Evolutionary conservation across 805 yeast species (phyloP), one percentile per base, ranked within the genome.

Genomic region (Yarrowia sp.): DNA sequence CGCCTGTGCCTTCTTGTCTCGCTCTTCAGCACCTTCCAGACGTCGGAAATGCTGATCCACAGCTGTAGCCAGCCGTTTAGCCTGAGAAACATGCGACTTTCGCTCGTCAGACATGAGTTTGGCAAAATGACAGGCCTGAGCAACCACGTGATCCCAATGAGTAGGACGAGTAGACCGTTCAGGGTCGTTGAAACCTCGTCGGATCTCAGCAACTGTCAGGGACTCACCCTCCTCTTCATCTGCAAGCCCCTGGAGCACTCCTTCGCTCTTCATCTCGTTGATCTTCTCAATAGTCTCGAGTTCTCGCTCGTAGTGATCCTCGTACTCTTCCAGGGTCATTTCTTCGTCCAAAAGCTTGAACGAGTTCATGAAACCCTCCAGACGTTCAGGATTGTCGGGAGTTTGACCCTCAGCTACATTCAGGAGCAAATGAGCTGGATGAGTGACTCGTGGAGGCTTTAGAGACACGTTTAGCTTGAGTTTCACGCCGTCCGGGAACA

Each of bases 31-130:
- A 68, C 97, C 97, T 0, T 89, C 87, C 60, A 90, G 83, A 75
- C 93, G 87, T 72, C 89, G 90, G 81, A 92, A 94, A 79, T 95
- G 93, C 58, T 83, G 86, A 70, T 94, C 98, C 20, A 95, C 81
- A 90, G 92, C 90, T 55, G 82, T 87, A 0, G 97, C 88, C 7
- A 92, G 84, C 71, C 86, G 90, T 72, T 86, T 85, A 1, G 91
- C 86, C 71, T 87, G 83, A n/a, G 88, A 84, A 15, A 86, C 84
- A 70, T 89, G 90, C 33, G 84, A 83, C 68, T 81, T 85, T 68
- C 90, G 82, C 68, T 85, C 82, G 70, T 88, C 93, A 63, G 84
- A 85, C 69, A 92, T 86, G 12, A 91, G 77, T 71, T 86, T 88
- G 6, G 97, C 84, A 71, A 91, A 84, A 52, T 86, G 82, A 34